phyloP scores from a whole-genome alignment of 1,284 basidiomycete species.

The Fereydounia khargensis region DNA sequence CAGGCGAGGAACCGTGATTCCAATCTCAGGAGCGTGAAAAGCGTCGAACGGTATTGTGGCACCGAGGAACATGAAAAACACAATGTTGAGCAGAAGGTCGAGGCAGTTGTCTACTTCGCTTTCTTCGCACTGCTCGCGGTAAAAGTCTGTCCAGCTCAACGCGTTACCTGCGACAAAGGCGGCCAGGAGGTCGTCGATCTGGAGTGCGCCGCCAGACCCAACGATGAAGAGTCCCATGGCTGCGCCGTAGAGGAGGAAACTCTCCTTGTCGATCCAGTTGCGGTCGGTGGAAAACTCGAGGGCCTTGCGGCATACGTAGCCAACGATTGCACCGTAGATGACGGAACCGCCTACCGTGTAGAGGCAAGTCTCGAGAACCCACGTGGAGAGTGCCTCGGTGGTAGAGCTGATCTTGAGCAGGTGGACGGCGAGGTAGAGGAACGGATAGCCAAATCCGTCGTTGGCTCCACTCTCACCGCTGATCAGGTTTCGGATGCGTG shows the following conservation, averaged over 20 bases:
- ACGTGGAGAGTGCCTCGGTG: constrained; percentile 20
- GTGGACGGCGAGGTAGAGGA: constrained; percentile 41
- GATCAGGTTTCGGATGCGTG: constrained; percentile 44
- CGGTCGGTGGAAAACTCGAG: constrained; percentile 38
- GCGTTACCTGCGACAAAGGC: constrained; percentile 46
- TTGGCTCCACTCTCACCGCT: constrained; percentile 49
- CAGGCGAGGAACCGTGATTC: constrained; percentile 55
- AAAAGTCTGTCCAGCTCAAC: constrained; percentile 48
- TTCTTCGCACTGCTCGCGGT: constrained; percentile 47
- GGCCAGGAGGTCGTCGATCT: constrained; percentile 45
- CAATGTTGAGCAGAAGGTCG: constrained; percentile 42
- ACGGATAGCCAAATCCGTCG: constrained; percentile 44
- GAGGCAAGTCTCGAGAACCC: constrained; percentile 33
- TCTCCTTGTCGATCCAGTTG: constrained; percentile 47
- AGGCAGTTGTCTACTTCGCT: constrained; percentile 48
- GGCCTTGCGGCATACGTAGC: constrained; percentile 25
- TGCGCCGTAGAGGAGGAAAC: constrained; percentile 40
- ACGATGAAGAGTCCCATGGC: constrained; percentile 44
- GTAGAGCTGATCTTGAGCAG: constrained; percentile 30
- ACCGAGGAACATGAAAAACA: constrained; percentile 58
- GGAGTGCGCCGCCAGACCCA: constrained; percentile 34
- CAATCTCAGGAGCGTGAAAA: constrained; percentile 45
- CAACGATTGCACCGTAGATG: constrained; percentile 34
- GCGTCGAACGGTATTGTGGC: constrained; percentile 44
- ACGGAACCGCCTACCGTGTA: constrained; percentile 32